Base-by-base conservation (phyloP, 1,284 basidiomycete species). In the Fomes fomentarius region DNA sequence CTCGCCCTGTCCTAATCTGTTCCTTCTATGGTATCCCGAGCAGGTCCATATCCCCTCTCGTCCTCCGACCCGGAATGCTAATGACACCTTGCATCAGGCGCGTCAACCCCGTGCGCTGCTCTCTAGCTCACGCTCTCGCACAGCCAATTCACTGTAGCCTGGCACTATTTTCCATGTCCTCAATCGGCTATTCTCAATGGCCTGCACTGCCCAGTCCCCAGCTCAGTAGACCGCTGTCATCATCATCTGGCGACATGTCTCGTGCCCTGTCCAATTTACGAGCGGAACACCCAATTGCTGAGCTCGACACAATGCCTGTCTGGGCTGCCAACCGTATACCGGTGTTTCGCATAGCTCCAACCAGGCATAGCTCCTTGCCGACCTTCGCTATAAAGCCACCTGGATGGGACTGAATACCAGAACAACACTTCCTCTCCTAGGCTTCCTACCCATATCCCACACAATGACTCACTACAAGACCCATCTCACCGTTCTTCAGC, bases 401-500 rank as follows among this genome's bases (percentile, higher is more conserved):
- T 34, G 42, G 55, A 62, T 62, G 59, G 57, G 59, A 43, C 43
- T 28, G 26, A 47, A 48, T 49, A 41, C 31, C 47, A 28, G 24
- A 47, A 43, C 35, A 24, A 47, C 47, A 45, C 45, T n/a, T 40
- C 47, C 41, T 50, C 54, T 19, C 37, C 31, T 41, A 56, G 52
- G 22, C 43, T 31, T 33, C 39, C 33, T 30, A 30, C 41, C 26
- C 43, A 50, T 38, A n/a, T 47, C 37, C 40, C 51, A n/a, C n/a
- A 54, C 31, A 26, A 69, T 69, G 68, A n/a, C 54, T 14, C 7
- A 9, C 43, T 62, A 60, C 55, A 58, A 43, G 40, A 68, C 82
- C 38, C 83, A 83, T 62, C 74, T 84, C 22, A 73, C 76, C 30
- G 69, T 83, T 48, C 77, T 85, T 56, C 70, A 81, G 54, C 66